Conservation (phyloP, 176 grass and related monocot species). For the Melocanna baccifera region DNA sequence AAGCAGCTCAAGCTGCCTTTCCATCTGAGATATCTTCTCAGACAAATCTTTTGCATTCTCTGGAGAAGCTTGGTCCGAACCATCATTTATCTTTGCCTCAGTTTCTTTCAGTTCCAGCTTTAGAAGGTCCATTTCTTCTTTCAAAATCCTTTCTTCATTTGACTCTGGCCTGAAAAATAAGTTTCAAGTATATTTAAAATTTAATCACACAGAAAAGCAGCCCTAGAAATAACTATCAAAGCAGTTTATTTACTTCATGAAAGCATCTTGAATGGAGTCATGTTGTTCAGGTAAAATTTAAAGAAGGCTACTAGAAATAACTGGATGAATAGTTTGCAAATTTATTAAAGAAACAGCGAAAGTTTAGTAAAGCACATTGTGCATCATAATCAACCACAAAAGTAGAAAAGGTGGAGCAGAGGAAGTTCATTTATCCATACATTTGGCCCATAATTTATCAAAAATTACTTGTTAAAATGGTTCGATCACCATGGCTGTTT, state of each 20-base stretch:
- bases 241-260: too few relatives aligned
- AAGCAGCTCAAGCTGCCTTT: constrained; percentile 55
- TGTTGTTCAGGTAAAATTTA: background rate
- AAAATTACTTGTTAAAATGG: background rate
- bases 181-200: background rate
- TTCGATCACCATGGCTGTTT: background rate
- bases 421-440: background rate
- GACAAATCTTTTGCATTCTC: constrained; percentile 33
- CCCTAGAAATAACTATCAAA: too few relatives aligned
- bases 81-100: constrained; percentile 41
- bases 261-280: background rate
- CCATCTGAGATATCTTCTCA: constrained; percentile 54
- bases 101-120: constrained; percentile 41
- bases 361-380: background rate
- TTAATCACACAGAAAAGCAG: background rate
- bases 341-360: background rate
- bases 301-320: background rate
- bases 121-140: constrained; percentile 61
- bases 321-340: background rate
- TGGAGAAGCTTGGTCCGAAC: constrained; percentile 26
- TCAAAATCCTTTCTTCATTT: constrained; percentile 52
- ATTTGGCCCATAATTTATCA: background rate
- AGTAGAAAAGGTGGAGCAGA: background rate
- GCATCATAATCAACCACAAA: background rate
- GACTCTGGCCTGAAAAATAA: constrained; percentile 49